A percentile compares a stretch with the other conserved stretches of the same genome.
These are phyloP conservation scores for Spraguea lophii DNA, from an alignment of 371 early-diverging fungal genomes.

Conservation along the genomic window DNA sequence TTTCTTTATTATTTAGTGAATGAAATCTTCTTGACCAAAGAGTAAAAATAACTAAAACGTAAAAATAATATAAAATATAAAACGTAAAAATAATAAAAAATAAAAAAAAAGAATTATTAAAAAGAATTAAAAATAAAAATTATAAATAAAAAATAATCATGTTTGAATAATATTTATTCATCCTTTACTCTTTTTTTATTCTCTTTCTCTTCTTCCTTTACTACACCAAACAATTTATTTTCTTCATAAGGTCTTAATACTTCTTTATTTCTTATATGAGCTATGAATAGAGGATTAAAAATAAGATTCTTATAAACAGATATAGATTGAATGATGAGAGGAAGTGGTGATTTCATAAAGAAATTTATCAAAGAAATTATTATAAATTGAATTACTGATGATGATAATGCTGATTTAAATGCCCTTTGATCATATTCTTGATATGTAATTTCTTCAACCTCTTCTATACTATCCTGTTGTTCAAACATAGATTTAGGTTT, in stretches of 20 bases:
- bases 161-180: no score
- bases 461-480: slow-evolving; percentile 9
- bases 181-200: slow-evolving; percentile 21
- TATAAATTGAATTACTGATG: slow-evolving; percentile 18
- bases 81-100: no score
- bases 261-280: slow-evolving; percentile 32
- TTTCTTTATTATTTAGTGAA: no score
- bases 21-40: no score
- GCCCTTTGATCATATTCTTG: slow-evolving; percentile 42
- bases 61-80: no score
- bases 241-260: slow-evolving; percentile 45
- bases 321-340: slow-evolving; percentile 32
- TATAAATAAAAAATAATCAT: no score
- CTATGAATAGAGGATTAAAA: slow-evolving; percentile 40
- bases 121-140: no score
- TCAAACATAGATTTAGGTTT: no score
- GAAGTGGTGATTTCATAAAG: slow-evolving; percentile 32
- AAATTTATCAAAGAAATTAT: slow-evolving; percentile 31
- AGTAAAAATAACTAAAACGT: no score
- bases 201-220: neutral
- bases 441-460: slow-evolving; percentile 40
- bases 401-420: slow-evolving; percentile 19
- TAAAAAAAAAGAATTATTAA: no score
- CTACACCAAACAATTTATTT: slow-evolving; percentile 32
- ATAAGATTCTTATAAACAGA: slow-evolving; percentile 34